Percentiles rank a stretch among this genome's conserved stretches.
phyloP scores from a whole-genome alignment of 805 yeast genomes.

The Saturnispora dispora region DNA sequence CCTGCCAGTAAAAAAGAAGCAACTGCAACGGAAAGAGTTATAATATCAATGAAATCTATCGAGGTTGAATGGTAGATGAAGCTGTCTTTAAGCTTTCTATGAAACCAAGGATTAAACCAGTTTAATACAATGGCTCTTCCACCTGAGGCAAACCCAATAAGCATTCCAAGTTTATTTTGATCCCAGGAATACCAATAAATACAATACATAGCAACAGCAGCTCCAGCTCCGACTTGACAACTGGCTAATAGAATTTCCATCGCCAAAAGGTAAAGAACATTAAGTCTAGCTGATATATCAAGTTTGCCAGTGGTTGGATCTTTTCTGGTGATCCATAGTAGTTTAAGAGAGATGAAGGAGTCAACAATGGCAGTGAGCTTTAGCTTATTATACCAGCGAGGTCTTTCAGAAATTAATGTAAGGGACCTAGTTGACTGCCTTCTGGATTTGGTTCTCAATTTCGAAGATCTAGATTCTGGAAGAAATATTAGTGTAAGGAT shows the following conservation, averaged over 20 bases:
- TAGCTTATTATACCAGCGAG: slow-evolving; percentile 6
- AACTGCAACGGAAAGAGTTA: slow-evolving; percentile 10
- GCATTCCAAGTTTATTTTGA: slow-evolving; percentile 45
- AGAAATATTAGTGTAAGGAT: slow-evolving; percentile 32
- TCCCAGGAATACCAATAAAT: slow-evolving; percentile 46
- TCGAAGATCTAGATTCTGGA: slow-evolving; percentile 56
- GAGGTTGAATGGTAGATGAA: slow-evolving; percentile 30
- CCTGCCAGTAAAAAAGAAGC: slow-evolving; percentile 11
- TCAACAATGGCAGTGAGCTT: slow-evolving; percentile 10
- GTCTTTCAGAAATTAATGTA: neutral
- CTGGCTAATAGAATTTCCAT: slow-evolving; percentile 37
- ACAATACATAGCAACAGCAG: slow-evolving; percentile 42
- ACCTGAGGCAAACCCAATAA: slow-evolving; percentile 43
- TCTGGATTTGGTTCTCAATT: slow-evolving; percentile 46
- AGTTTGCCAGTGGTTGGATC: slow-evolving; percentile 14
- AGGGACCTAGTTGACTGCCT: slow-evolving; percentile 13
- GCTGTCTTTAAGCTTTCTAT: slow-evolving; percentile 28
- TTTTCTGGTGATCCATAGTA: slow-evolving; percentile 42
- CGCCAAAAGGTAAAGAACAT: slow-evolving; percentile 40
- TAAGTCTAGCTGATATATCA: slow-evolving; percentile 31
- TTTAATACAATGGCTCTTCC: slow-evolving; percentile 42
- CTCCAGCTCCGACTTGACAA: slow-evolving; percentile 33
- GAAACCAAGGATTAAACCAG: slow-evolving; percentile 41
- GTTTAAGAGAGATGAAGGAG: slow-evolving; percentile 27
- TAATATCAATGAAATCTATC: slow-evolving; percentile 38